These are phyloP conservation scores for Ustilago curta DNA, from an alignment of 1,284 basidiomycete genomes.

Conservation along the genomic window DNA sequence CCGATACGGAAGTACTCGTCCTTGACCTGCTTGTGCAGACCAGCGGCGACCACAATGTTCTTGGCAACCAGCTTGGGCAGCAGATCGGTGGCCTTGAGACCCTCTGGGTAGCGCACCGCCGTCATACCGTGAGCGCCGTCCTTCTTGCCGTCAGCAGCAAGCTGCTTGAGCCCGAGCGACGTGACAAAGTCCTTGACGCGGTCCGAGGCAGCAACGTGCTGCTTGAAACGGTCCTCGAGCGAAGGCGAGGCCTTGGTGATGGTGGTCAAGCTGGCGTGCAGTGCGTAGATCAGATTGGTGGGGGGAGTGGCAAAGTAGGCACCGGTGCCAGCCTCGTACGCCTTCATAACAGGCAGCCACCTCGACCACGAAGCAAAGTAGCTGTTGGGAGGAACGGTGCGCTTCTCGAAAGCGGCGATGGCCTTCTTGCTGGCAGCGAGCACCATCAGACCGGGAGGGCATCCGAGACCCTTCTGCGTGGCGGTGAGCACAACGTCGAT, in stretches of 20 bases:
- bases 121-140: constrained; percentile 69
- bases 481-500: constrained; percentile 90
- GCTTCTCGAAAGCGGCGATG: constrained; percentile 78
- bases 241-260: constrained; percentile 75
- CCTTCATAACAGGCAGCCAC: constrained; percentile 69
- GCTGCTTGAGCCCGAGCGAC: constrained; percentile 76
- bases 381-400: constrained; percentile 78
- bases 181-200: constrained; percentile 79
- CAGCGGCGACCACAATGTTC: constrained; percentile 87
- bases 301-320: constrained; percentile 72
- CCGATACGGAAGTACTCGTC: constrained; percentile 74
- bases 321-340: constrained; percentile 65
- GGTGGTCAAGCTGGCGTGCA: constrained; percentile 80
- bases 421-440: constrained; percentile 85
- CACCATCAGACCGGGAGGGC: constrained; percentile 92
- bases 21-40: constrained; percentile 87
- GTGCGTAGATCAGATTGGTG: constrained; percentile 92
- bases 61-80: constrained; percentile 74
- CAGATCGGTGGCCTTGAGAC: constrained; percentile 61
- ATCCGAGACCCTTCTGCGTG: constrained; percentile 93
- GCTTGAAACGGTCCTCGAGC: constrained; percentile 82
- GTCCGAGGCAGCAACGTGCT: constrained; percentile 80
- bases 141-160: constrained; percentile 63
- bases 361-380: constrained; percentile 80
- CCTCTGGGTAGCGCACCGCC: constrained; percentile 65